Evolutionary conservation across 352 stramenopile species (phyloP).

Genomic region (Globisporangium cederbergense): DNA sequence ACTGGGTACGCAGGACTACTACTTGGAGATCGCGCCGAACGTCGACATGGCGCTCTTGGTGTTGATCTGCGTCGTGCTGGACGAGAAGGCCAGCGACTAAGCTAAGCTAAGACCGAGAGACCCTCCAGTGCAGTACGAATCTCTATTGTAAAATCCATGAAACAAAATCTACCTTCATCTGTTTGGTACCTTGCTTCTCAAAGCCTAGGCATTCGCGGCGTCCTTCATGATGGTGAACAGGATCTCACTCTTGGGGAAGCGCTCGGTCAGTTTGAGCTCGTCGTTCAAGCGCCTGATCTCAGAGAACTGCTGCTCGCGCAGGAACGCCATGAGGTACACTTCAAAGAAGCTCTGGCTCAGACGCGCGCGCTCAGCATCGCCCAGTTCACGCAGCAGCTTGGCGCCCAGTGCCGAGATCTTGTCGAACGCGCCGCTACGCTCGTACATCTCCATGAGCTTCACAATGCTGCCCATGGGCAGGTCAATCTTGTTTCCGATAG

Average conservation of each 20-base stretch:
- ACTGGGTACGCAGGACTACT: no score
- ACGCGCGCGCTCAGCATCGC: conserved; percentile 1
- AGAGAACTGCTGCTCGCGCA: conserved; percentile 13
- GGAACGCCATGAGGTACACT: conserved; percentile 16
- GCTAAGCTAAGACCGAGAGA: no score
- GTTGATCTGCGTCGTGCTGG: conserved; percentile 5
- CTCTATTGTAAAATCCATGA: no score
- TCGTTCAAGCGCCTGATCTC: conserved; percentile 13
- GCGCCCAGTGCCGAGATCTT: conserved; percentile 13
- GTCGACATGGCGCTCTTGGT: conserved; percentile 9
- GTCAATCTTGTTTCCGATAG: conserved; percentile 15
- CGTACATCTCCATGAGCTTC: conserved; percentile 17
- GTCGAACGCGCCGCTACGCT: conserved; percentile 12
- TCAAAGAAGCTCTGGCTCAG: conserved; percentile 23
- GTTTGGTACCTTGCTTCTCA: no score
- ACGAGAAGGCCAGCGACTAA: neutral
- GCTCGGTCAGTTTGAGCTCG: conserved; percentile 15
- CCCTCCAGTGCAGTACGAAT: no score
- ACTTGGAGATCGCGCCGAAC: conserved; percentile 5
- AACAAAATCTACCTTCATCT: no score
- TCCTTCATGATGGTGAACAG: conserved; percentile 27
- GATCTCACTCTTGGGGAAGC: conserved; percentile 16
- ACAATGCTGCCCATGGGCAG: conserved; percentile 24
- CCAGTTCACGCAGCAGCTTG: conserved; percentile 11
- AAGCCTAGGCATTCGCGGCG: conserved; percentile 26